These are phyloP conservation scores for Penicillium concentricum DNA, from an alignment of 2,329 filamentous ascomycete genomes.

Conservation along the genomic window DNA sequence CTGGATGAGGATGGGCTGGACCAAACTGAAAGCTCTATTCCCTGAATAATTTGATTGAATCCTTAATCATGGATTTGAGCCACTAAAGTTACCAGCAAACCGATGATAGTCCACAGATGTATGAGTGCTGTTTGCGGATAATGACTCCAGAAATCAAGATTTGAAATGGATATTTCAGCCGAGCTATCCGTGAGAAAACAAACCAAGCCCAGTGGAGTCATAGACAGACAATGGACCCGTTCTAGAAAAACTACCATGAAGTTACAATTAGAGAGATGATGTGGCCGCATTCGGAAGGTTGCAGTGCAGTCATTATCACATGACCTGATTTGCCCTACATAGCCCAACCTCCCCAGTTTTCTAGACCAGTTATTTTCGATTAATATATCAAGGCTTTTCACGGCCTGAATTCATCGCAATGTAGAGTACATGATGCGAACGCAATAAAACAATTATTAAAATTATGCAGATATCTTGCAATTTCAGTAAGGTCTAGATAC, in stretches of 20 bases:
- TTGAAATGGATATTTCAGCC: not conserved
- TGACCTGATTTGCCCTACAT: slow-evolving; percentile 5
- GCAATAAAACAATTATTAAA: not conserved
- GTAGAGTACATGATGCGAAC: not conserved
- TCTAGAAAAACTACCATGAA: not conserved
- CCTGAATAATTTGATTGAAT: not conserved
- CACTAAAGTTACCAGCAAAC: slow-evolving; percentile 2
- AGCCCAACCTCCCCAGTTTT: not conserved
- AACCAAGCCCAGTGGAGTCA: not conserved
- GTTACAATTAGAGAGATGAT: slow-evolving; percentile 9
- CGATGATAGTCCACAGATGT: slow-evolving; percentile 1
- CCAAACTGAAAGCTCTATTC: not conserved
- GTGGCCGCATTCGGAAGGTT: slow-evolving; percentile 25
- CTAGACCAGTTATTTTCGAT: not conserved
- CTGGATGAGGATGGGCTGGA: not conserved
- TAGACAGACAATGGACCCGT: not conserved
- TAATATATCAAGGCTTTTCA: not conserved
- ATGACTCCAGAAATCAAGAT: not conserved
- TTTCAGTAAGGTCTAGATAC: not conserved
- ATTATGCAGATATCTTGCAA: not conserved
- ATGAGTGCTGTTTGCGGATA: slow-evolving; percentile 19
- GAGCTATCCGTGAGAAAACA: not conserved
- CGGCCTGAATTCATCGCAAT: not conserved
- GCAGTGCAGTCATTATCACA: slow-evolving; percentile 16
- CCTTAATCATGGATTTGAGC: not conserved